Base-by-base conservation (phyloP, 495 filamentous ascomycete species). In the Aspergillus biplanus region DNA sequence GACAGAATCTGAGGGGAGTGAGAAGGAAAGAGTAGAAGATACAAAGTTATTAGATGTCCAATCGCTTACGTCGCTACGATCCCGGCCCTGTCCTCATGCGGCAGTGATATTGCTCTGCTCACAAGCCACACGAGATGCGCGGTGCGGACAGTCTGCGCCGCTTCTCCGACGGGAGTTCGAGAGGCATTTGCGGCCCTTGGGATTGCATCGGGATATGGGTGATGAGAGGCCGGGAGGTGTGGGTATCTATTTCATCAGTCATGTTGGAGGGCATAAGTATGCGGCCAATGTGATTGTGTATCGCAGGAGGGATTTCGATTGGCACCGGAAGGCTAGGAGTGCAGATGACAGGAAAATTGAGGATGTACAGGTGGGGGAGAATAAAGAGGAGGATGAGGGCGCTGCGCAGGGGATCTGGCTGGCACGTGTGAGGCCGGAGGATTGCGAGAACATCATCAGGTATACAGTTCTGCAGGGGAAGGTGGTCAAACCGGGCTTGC, bases 381-480 rank as follows among this genome's bases (percentile, higher is more conserved):
- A 69, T 12, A 73, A 70, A 31, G 78, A 73, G 34, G 76, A 76
- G 5, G 73, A 81, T 39, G 82, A 86, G 32, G 84, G 88, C 31
- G 93, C 90, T 1, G 86, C 83, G 58, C 93, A 97, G 80, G 94
- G 93, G 56, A 94, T 99, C 64, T 99, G 95, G 95, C 79, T 99
- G 31, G 95, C 94, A 42, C 82, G 93, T 35, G 88, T 99, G 9
- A 74, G 83, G 69, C 95, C 96, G 2, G 91, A 95, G 78, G 92
- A 99, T 70, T 97, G 96, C 62, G 95, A 97, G 83, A 93, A 92
- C 59, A 89, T 99, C 56, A 87, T 99, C 46, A 84, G 86, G 73
- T 96, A 88, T 73, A 98, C 96, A 1, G 85, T 99, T 1, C 69
- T 97, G 67, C 87, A 97, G 81, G 96, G 95, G 6, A 97, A 96